Conservation (phyloP, 306 rosid species). For the Vicia villosa region DNA sequence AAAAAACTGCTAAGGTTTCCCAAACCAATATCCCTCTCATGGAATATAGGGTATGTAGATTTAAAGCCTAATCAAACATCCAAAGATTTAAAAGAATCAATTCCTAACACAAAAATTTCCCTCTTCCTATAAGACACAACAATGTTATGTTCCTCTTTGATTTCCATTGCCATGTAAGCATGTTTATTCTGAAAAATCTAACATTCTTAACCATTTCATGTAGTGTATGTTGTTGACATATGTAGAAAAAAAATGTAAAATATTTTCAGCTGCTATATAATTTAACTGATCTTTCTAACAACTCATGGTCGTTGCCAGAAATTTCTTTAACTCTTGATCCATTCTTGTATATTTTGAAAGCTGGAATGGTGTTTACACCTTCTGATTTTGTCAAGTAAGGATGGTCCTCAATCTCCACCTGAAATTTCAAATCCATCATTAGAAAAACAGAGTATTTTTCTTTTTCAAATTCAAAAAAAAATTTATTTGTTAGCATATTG, state of each 20-base stretch:
- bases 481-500: no score
- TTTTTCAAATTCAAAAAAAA: background rate
- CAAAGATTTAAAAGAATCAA: conserved; percentile 40
- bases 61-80: conserved; percentile 26
- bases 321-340: conserved; percentile 86
- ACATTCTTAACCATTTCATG: conserved; percentile 15
- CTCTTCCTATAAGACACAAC: conserved; percentile 26
- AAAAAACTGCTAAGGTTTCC: conserved; percentile 16
- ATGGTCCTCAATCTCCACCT: conserved; percentile 93
- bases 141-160: conserved; percentile 26
- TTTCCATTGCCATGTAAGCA: conserved; percentile 31
- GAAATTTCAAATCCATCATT: conserved; percentile 17
- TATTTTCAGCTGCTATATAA: conserved; percentile 64
- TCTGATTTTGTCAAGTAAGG: conserved; percentile 84
- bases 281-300: conserved; percentile 78
- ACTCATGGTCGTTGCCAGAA: conserved; percentile 58
- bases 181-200: conserved; percentile 9
- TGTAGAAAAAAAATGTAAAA: conserved; percentile 1
- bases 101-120: conserved; percentile 34
- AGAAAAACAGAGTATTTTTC: background rate
- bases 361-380: conserved; percentile 68
- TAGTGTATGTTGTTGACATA: conserved; percentile 14
- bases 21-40: conserved; percentile 16
- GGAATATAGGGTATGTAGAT: conserved; percentile 31
- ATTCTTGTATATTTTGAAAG: conserved; percentile 90